Evolutionary conservation across 495 filamentous ascomycete species (phyloP).

Genomic region (Xylaria flabelliformis): DNA sequence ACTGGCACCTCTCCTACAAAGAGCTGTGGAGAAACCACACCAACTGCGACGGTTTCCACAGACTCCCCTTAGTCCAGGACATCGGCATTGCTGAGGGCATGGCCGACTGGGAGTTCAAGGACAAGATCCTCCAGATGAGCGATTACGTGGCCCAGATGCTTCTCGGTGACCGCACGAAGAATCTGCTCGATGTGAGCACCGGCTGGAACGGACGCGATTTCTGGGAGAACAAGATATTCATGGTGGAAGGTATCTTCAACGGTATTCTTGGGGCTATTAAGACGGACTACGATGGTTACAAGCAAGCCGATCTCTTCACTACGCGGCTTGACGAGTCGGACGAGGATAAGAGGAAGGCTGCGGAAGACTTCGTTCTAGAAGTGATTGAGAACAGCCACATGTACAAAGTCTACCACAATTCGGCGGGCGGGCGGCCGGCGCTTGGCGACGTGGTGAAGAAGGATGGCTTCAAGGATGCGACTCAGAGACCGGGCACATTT

Average conservation of each 20-base stretch:
- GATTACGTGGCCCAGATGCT: slow-evolving; percentile 42
- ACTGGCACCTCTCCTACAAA: slow-evolving; percentile 46
- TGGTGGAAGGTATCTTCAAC: slow-evolving; percentile 31
- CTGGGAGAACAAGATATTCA: slow-evolving; percentile 34
- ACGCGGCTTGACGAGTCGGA: slow-evolving; percentile 31
- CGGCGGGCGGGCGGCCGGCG: slow-evolving; percentile 30
- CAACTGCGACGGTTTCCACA: slow-evolving; percentile 38
- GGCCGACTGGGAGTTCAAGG: slow-evolving; percentile 30
- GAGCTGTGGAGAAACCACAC: slow-evolving; percentile 43
- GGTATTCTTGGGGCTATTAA: slow-evolving; percentile 33
- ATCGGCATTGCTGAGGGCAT: slow-evolving; percentile 33
- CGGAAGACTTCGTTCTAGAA: slow-evolving; percentile 35
- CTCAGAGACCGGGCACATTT: slow-evolving; percentile 44
- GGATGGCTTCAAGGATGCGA: slow-evolving; percentile 37
- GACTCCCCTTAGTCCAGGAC: slow-evolving; percentile 40
- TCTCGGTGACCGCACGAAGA: slow-evolving; percentile 36
- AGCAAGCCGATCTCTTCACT: slow-evolving; percentile 37
- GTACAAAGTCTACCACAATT: slow-evolving; percentile 40
- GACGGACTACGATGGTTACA: slow-evolving; percentile 33
- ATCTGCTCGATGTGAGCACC: slow-evolving; percentile 34
- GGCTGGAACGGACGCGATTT: slow-evolving; percentile 40
- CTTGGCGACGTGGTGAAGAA: slow-evolving; percentile 41
- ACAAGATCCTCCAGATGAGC: slow-evolving; percentile 30
- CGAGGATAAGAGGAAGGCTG: slow-evolving; percentile 26
- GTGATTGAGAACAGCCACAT: slow-evolving; percentile 36